Base-by-base conservation (phyloP, 2,329 filamentous ascomycete species). In the Mycocentrospora acerina region DNA sequence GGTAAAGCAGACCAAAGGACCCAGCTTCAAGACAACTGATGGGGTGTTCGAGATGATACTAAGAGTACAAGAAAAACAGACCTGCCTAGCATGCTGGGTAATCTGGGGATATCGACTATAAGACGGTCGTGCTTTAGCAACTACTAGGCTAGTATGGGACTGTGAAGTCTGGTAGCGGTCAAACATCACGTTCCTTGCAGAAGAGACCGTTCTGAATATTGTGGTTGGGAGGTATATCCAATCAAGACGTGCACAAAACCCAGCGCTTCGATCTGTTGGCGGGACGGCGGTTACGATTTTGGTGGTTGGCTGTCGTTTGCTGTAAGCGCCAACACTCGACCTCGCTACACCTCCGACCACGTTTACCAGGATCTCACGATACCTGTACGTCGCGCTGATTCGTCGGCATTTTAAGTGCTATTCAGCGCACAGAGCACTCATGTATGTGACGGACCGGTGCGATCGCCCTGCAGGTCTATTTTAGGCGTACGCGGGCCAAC, bases 361-460 rank as follows among this genome's bases (percentile, higher is more conserved):
- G 40, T 43, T 35, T 35, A 42, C 37, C 16, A 39, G 46, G 43
- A 48, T 51, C 44, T 46, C 46, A 32, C 31, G 17, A 42, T 40
- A 32, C 28, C 35, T 40, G 45, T 34, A 39, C 33, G 15, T 22
- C 25, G 42, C 44, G 26, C 26, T 57, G 47, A 64, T 66, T 65
- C 52, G 63, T 35, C 43, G 37, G 36, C 35, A 15, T n/a, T 41
- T 30, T 16, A 41, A 59, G 58, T 60, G 54, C 55, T 56, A 50
- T 48, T 42, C 50, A 54, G 49, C 51, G 52, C 57, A 59, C 50
- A 42, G 57, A 41, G 48, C 54, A 53, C 46, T 43, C 44, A 56
- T 59, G 59, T 55, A 51, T 46, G 58, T 66, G 61, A 65, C 46
- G 61, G 60, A 40, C 59, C 57, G 59, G 46, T 44, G 58, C 62